Conservation (phyloP, 768 basidiomycete genomes). For the Amanita phalloides region DNA sequence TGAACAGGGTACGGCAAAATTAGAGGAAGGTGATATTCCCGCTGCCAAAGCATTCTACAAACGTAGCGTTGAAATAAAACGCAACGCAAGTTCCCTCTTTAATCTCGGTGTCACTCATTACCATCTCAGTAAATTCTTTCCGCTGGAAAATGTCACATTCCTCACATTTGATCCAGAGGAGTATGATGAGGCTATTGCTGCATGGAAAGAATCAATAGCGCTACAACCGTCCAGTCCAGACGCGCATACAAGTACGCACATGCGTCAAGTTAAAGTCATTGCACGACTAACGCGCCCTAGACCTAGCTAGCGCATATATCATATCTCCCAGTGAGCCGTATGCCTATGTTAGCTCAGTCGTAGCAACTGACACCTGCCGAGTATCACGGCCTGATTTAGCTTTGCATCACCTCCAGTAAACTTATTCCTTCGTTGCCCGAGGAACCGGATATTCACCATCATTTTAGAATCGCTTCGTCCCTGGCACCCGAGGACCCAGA, state of each 20-base stretch:
- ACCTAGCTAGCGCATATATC: conserved; percentile 85
- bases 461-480: conserved; percentile 63
- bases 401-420: conserved; percentile 71
- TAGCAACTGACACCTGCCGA: conserved; percentile 17
- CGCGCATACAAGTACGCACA: conserved; percentile 70
- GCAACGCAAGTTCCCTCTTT: conserved; percentile 73
- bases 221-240: conserved; percentile 79
- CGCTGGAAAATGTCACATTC: conserved; percentile 7
- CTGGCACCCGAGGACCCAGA: conserved; percentile 85
- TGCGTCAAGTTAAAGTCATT: conserved; percentile 9
- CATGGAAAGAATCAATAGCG: conserved; percentile 79
- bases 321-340: conserved; percentile 40
- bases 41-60: conserved; percentile 68
- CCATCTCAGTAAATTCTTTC: conserved; percentile 61
- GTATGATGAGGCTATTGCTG: conserved; percentile 74
- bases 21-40: conserved; percentile 81
- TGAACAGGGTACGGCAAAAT: conserved; percentile 73
- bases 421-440: conserved; percentile 13
- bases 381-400: conserved; percentile 79
- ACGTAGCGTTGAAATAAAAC: conserved; percentile 72
- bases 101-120: conserved; percentile 87
- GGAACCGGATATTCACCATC: conserved; percentile 20
- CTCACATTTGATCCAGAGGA: conserved; percentile 45
- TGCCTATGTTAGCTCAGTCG: background rate
- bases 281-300: conserved; percentile 26